Base-by-base conservation (phyloP, 2,329 filamentous ascomycete genomes). In the Alternaria arborescens region DNA sequence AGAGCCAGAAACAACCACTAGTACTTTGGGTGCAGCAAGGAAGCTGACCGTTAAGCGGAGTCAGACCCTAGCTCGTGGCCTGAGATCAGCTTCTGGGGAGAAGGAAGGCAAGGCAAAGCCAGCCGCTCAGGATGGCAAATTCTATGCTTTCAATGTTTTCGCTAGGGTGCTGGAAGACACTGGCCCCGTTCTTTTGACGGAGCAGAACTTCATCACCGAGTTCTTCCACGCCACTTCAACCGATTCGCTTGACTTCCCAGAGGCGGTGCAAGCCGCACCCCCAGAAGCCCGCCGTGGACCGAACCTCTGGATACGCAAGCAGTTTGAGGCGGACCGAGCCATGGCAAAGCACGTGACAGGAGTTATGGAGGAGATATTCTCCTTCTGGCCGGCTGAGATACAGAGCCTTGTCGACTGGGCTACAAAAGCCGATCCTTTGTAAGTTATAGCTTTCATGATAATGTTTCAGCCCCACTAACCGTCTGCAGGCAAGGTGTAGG, bases 141-240 rank as follows among this genome's bases (percentile, higher is more conserved):
- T 91, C 59, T 85, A 91, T 67, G 88, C 92, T 0, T 94, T 89
- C 69, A 93, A 97, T 78, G 88, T 92, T 3, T 97, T 98, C 78
- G 85, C 88, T 0, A 89, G 89, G 38, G 88, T 92, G 12, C 81
- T 97, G 62, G 91, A 95, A 58, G 93, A 97, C 71, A 87, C 95
- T 65, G 82, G 94, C 44, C 92, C 91, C 6, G 85, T 97, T 57
- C 89, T 97, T 60, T 89, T 93, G 69, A 94, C 94, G 77, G 95
- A 99, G 79, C 94, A 99, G 77, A 98, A 97, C 75, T 99, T 98
- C 75, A 84, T 97, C 50, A 89, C 97, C n/a, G 93, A 97, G 69
- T 95, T 97, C 78, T 98, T 98, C 85, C 94, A 98, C 71, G 88
- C 95, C 26, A 92, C 91, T n/a, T 96, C 93, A 2, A 84, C 94